These are phyloP conservation scores for Lentinula raphanica DNA, from an alignment of 768 basidiomycete genomes.

Conservation along the genomic window DNA sequence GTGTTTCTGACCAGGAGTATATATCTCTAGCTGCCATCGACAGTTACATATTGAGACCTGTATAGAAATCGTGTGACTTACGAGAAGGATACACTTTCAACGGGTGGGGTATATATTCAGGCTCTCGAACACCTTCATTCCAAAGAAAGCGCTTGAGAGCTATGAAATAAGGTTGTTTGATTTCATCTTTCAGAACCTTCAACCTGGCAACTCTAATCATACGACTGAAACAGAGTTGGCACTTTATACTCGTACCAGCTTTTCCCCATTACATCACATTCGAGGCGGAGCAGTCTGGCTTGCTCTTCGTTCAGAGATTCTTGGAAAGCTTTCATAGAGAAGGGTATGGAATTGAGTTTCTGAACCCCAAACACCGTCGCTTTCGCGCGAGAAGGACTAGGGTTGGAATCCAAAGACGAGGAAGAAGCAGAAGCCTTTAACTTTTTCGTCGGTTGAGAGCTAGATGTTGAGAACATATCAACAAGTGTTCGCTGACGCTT, in stretches of 20 bases:
- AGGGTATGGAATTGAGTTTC: conserved; percentile 62
- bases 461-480: conserved; percentile 52
- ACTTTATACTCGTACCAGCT: conserved; percentile 47
- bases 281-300: conserved; percentile 54
- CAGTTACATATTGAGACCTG: background rate
- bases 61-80: conserved; percentile 30
- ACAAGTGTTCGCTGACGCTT: conserved; percentile 61
- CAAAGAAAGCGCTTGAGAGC: conserved; percentile 65
- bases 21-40: conserved; percentile 60
- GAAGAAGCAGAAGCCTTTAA: conserved; percentile 29
- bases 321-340: conserved; percentile 51
- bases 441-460: conserved; percentile 41
- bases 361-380: conserved; percentile 15
- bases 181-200: conserved; percentile 67
- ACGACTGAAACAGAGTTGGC: background rate
- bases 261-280: conserved; percentile 69
- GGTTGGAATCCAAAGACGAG: conserved; percentile 15
- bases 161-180: conserved; percentile 74
- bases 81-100: conserved; percentile 76
- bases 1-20: conserved; percentile 89
- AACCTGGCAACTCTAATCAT: conserved; percentile 41
- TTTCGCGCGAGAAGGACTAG: conserved; percentile 7
- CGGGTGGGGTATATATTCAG: conserved; percentile 37
- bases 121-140: conserved; percentile 55
- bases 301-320: conserved; percentile 55